Percentiles rank a stretch among this genome's conserved stretches.
Evolutionary conservation across 441 rosid genomes (phyloP).

Genomic region (Jatropha multifida): DNA sequence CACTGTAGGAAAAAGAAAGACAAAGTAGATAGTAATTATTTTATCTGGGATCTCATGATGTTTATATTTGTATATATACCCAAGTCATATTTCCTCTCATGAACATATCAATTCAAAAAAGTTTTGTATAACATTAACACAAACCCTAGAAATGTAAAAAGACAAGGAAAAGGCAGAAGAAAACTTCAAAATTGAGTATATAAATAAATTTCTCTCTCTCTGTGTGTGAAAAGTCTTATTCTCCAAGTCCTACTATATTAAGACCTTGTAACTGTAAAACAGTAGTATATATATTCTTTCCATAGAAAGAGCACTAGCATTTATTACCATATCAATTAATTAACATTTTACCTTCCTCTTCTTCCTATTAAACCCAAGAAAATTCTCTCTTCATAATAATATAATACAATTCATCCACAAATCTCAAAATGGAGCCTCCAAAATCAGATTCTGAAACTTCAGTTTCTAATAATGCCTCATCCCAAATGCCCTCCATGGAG

Average conservation of each 20-base stretch:
- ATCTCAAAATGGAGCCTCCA: constrained; percentile 37
- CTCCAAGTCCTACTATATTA: constrained; percentile 27
- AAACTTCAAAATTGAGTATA: constrained; percentile 13
- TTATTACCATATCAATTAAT: constrained; percentile 26
- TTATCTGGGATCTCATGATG: constrained; percentile 17
- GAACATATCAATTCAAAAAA: constrained; percentile 6
- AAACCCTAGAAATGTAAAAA: constrained; percentile 22
- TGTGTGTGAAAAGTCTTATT: constrained; percentile 17
- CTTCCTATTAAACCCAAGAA: constrained; percentile 26
- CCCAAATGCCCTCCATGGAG: not conserved
- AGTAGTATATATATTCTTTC: constrained; percentile 18
- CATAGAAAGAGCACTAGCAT: constrained; percentile 20
- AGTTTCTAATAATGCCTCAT: not conserved
- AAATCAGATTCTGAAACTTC: constrained; percentile 38
- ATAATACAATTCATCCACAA: not conserved
- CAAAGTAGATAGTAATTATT: not conserved
- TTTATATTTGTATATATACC: not conserved
- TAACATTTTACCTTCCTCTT: constrained; percentile 25
- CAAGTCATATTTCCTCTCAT: not conserved
- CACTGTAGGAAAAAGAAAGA: constrained; percentile 17
- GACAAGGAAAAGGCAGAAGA: constrained; percentile 25
- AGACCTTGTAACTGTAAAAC: constrained; percentile 42
- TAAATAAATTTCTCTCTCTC: constrained; percentile 15
- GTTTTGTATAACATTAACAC: not conserved
- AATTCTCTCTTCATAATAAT: not conserved